A percentile compares a stretch with the other conserved stretches of the same genome.
Evolutionary conservation across 768 basidiomycete genomes (phyloP).

Genomic region (Crassisporium funariophilum): DNA sequence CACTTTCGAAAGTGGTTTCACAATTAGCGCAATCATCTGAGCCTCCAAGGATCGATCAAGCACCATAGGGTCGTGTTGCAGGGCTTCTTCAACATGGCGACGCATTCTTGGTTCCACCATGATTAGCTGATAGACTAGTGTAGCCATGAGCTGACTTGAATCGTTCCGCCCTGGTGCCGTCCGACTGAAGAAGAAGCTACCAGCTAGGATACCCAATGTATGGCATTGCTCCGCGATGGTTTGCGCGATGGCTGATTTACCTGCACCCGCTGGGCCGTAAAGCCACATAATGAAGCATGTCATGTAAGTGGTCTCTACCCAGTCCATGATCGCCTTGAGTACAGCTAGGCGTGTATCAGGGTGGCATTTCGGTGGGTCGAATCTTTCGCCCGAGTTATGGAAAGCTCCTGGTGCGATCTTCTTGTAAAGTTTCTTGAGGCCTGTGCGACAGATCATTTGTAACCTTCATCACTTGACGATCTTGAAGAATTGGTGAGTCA

Average conservation of each 20-base stretch:
- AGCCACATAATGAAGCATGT: background rate
- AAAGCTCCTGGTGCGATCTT: too few relatives aligned
- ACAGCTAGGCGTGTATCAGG: background rate
- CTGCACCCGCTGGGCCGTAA: background rate
- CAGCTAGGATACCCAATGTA: background rate
- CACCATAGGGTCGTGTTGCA: constrained; percentile 4
- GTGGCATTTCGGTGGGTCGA: background rate
- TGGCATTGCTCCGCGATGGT: background rate
- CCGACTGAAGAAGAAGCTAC: too few relatives aligned
- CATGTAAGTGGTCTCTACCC: background rate
- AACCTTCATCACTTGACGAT: too few relatives aligned
- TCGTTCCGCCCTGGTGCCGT: constrained; percentile 3
- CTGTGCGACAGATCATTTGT: too few relatives aligned
- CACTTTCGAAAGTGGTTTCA: constrained; percentile 2
- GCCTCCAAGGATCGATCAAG: constrained; percentile 5
- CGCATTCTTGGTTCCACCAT: constrained; percentile 4
- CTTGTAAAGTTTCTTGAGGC: too few relatives aligned
- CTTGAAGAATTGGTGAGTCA: too few relatives aligned
- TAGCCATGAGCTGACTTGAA: constrained; percentile 5
- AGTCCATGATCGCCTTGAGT: background rate
- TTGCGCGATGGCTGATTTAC: background rate
- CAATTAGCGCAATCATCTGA: constrained; percentile 6
- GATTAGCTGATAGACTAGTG: constrained; percentile 11
- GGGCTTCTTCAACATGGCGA: background rate
- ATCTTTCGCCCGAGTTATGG: background rate